Evolutionary conservation across 192 early-diverging fungal genomes (phyloP).

Genomic region (Coemansia biformis): DNA sequence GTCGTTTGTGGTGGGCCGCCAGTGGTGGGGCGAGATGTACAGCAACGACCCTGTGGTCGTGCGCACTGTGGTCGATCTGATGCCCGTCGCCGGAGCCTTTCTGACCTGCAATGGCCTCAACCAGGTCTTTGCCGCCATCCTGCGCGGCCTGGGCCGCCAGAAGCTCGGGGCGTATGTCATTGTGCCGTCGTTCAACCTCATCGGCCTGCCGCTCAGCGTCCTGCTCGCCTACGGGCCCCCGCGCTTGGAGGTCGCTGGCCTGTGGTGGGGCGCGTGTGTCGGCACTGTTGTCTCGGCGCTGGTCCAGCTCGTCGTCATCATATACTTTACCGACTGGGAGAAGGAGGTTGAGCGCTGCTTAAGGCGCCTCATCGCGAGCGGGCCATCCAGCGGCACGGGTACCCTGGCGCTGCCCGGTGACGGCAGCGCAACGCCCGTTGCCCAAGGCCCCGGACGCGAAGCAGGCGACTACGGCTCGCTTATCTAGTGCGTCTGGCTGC

Average conservation of each 20-base stretch:
- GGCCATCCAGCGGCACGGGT: slow-evolving; percentile 1
- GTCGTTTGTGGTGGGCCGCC: slow-evolving; percentile 51
- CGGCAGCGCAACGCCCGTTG: background rate
- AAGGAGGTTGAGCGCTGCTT: slow-evolving; percentile 31
- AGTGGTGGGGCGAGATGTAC: slow-evolving; percentile 61
- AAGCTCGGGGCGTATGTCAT: slow-evolving; percentile 49
- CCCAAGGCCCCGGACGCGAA: slow-evolving; percentile 1
- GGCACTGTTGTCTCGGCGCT: slow-evolving; percentile 34
- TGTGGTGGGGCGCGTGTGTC: slow-evolving; percentile 58
- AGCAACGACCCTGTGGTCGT: slow-evolving; percentile 26
- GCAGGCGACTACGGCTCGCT: slow-evolving; percentile 3
- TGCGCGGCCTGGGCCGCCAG: slow-evolving; percentile 53
- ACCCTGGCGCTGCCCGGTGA: too few species aligned
- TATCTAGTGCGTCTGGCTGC: slow-evolving; percentile 2
- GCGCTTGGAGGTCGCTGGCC: slow-evolving; percentile 55
- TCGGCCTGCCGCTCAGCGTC: slow-evolving; percentile 49
- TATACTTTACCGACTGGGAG: slow-evolving; percentile 27
- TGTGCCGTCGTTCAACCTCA: slow-evolving; percentile 46
- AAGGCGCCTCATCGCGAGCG: slow-evolving; percentile 18
- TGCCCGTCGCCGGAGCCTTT: slow-evolving; percentile 31
- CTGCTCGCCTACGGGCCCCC: slow-evolving; percentile 49
- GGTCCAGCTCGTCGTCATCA: slow-evolving; percentile 23
- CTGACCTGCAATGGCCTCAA: slow-evolving; percentile 52
- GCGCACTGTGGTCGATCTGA: slow-evolving; percentile 18
- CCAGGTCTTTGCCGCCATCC: slow-evolving; percentile 53